phyloP scores from a whole-genome alignment of 139 green algal species.

The Coccomyxa sp. region DNA sequence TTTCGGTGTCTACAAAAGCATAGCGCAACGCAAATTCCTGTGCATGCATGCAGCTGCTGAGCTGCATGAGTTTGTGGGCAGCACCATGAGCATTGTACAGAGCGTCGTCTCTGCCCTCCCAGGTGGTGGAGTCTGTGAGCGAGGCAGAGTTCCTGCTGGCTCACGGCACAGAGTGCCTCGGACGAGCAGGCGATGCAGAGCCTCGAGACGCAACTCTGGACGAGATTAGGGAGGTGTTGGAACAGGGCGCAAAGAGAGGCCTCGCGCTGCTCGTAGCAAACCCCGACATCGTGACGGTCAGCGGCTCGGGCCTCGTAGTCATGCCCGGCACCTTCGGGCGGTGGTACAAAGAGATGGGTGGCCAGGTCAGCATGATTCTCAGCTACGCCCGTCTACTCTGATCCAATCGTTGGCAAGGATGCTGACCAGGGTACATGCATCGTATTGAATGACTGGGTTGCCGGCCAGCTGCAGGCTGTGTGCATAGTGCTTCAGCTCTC shows the following conservation, averaged over 20 bases:
- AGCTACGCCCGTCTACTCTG: neutral
- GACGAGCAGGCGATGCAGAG: neutral
- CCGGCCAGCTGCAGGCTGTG: too few relatives aligned
- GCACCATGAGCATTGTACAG: neutral
- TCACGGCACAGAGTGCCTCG: conserved; percentile 79
- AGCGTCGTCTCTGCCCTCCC: neutral
- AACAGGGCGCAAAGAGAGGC: neutral
- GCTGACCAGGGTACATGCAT: neutral
- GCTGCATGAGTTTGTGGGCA: neutral
- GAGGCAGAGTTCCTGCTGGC: conserved; percentile 86
- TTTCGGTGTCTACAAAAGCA: neutral
- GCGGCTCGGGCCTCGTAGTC: conserved; percentile 34
- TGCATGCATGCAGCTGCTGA: neutral
- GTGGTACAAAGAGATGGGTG: conserved; percentile 50
- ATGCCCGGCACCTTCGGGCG: conserved; percentile 78
- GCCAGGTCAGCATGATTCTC: conserved; percentile 18
- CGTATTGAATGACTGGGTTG: too few relatives aligned
- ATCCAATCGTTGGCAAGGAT: neutral
- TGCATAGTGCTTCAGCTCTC: too few relatives aligned
- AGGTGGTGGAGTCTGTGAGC: conserved; percentile 40
- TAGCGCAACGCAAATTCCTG: neutral
- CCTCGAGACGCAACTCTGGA: conserved; percentile 14
- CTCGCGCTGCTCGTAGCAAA: conserved; percentile 83
- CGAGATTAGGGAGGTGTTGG: conserved; percentile 39
- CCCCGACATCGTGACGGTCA: conserved; percentile 73